Evolutionary conservation across 805 yeast genomes (phyloP), one percentile per base, ranked within the genome.

Genomic region (Ogataea minuta): DNA sequence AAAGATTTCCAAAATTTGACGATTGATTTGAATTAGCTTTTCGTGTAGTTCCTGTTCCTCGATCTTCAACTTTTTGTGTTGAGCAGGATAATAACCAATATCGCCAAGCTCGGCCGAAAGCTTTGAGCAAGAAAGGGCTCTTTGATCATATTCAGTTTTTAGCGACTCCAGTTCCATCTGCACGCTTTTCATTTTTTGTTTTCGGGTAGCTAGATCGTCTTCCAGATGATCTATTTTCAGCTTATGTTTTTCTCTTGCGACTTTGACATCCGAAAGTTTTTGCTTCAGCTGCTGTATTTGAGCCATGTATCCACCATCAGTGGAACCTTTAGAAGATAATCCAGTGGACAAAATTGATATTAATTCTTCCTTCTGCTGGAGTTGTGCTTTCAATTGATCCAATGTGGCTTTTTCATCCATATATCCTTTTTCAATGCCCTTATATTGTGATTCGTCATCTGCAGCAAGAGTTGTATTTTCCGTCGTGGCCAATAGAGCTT

Each of bases 331-430:
- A 0, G 95, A 77, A 0, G 96, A 84, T n/a, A 90, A 80, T 52
- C 97, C 96, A 0, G 96, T 87, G 0, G 89, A 79, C 28, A 90
- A 68, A 0, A 95, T 81, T 0, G 93, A 84, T 8, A 87, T 63
- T 9, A 90, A 68, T 45, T 90, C 96, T 52, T 86, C 91, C 50
- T 84, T 86, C 43, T 68, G 72, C 23, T 68, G 66, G 32, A 74
- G 68, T 10, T 70, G 68, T 4, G 64, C 67, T 44, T 77, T 79
- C 39, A 78, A 48, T 1, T 57, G 54, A 2, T 61, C 65, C 15
- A 84, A 63, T n/a, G 63, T 54, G 1, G 53, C 56, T 34, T 76
- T 78, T 9, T 76, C 59, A 0, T 52, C 45, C 3, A 66, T 62
- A 50, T 72, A 77, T n/a, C 68, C 70, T 4, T 50, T 38, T 51